Evolutionary conservation across 495 filamentous ascomycete species (phyloP), one percentile per base, ranked within the genome.

Genomic region (Trichocladium antarcticum): DNA sequence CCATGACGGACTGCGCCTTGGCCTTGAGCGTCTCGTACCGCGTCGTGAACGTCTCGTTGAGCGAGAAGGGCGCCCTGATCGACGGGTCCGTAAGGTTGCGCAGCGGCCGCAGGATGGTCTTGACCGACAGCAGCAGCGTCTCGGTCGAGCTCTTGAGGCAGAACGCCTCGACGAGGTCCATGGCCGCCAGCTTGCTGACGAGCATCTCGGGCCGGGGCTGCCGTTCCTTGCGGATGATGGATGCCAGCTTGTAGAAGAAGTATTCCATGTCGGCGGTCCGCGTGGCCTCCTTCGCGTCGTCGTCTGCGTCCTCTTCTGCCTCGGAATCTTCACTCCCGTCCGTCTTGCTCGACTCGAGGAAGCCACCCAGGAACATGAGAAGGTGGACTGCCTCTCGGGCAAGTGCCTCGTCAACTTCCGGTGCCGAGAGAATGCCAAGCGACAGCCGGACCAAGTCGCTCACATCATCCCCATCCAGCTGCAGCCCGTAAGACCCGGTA

Each of bases 81-180:
- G 79, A 76, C 12, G 84, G 68, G 56, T 96, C 89, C 0, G 85
- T 90, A 37, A 96, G 65, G 58, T 90, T 84, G 59, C 88, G 80
- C 15, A 96, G 73, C 14, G 92, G 87, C 19, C 83, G 76, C 5
- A 98, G 75, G 45, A 95, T 75, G 6, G 72, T 74, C 42, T 74
- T 70, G 16, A 90, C 66, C 8, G 76, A 81, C 0, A 77, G 70
- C 5, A 57, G 58, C 7, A 97, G 69, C 16, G 78, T 70, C 2
- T 75, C 71, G 6, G 65, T 58, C 2, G 80, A 66, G 3, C 85
- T 68, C 64, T 61, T 80, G 66, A 56, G 70, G 66, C 50, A 85
- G 62, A 57, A 82, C 63, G 54, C 79, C 67, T 67, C 64, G 22
- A 95, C 66, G 21, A 95, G 76, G 35, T 82, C 77, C 40, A 97